Evolutionary conservation across 1,284 basidiomycete genomes (phyloP).

Genomic region (Laetiporus sulphureus): DNA sequence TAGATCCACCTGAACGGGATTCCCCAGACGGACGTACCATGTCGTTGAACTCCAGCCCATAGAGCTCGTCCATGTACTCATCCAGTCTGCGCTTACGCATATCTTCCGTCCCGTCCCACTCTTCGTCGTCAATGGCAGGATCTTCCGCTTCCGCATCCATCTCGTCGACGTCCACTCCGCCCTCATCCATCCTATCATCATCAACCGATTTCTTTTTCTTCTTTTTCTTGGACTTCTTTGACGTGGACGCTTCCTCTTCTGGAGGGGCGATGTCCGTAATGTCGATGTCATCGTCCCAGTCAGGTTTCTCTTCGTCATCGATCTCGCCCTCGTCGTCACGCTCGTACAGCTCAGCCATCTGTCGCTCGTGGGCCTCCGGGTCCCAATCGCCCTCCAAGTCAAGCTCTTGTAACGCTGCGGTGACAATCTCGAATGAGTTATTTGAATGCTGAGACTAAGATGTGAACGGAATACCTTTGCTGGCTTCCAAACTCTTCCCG

Average conservation of each 20-base stretch:
- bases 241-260: slow-evolving; percentile 37
- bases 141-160: slow-evolving; percentile 67
- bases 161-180: slow-evolving; percentile 55
- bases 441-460: background rate
- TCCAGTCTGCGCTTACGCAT: slow-evolving; percentile 79
- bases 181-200: slow-evolving; percentile 31
- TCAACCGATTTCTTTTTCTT: slow-evolving; percentile 31
- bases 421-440: background rate
- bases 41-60: slow-evolving; percentile 92
- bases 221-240: slow-evolving; percentile 49
- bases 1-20: background rate
- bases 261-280: slow-evolving; percentile 58
- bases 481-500: slow-evolving; percentile 37
- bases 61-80: slow-evolving; percentile 87
- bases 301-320: slow-evolving; percentile 68
- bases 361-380: slow-evolving; percentile 66
- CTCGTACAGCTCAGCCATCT: slow-evolving; percentile 74
- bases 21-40: slow-evolving; percentile 50
- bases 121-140: slow-evolving; percentile 39
- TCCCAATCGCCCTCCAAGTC: slow-evolving; percentile 84
- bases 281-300: slow-evolving; percentile 87
- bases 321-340: slow-evolving; percentile 38
- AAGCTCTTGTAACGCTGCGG: slow-evolving; percentile 49
- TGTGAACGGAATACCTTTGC: no score
- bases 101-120: slow-evolving; percentile 83